Evolutionary conservation across 2,329 filamentous ascomycete genomes (phyloP).

Genomic region (Botrytis paeoniae): DNA sequence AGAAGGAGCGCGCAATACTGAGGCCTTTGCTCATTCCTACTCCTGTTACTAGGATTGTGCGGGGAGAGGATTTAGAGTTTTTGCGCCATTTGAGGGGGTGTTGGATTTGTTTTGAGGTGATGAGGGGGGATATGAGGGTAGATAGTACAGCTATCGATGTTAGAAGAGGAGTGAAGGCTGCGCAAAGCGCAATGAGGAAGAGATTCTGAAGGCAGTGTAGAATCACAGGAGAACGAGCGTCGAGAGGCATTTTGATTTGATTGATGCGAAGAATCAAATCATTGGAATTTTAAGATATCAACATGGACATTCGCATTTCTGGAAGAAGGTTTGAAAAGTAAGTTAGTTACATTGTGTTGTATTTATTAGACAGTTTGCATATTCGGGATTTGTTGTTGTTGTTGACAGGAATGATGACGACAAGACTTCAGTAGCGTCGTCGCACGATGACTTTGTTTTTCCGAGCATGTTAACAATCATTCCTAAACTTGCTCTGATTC

Average conservation of each 20-base stretch:
- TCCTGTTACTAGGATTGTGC: slow-evolving; percentile 67
- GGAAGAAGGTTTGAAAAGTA: neutral
- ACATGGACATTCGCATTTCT: neutral
- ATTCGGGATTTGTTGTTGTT: neutral
- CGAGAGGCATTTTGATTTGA: slow-evolving; percentile 14
- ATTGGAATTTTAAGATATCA: neutral
- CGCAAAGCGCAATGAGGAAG: slow-evolving; percentile 41
- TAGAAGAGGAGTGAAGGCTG: slow-evolving; percentile 28
- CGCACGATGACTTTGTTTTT: neutral
- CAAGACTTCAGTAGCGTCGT: slow-evolving; percentile 1
- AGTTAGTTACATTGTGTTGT: neutral
- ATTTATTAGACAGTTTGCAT: neutral
- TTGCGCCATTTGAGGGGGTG: slow-evolving; percentile 27
- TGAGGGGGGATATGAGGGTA: slow-evolving; percentile 24
- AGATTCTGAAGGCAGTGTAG: slow-evolving; percentile 48
- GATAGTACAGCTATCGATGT: slow-evolving; percentile 27
- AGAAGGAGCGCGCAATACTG: slow-evolving; percentile 61
- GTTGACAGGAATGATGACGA: neutral
- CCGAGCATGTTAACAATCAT: neutral
- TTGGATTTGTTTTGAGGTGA: slow-evolving; percentile 21
- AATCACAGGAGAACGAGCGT: slow-evolving; percentile 23
- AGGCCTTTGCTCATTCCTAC: slow-evolving; percentile 71
- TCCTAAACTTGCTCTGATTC: neutral
- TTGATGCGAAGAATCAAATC: neutral
- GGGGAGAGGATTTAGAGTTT: slow-evolving; percentile 16